Conservation (phyloP, 2,329 filamentous ascomycete species). For the Rutstroemia sp. region DNA sequence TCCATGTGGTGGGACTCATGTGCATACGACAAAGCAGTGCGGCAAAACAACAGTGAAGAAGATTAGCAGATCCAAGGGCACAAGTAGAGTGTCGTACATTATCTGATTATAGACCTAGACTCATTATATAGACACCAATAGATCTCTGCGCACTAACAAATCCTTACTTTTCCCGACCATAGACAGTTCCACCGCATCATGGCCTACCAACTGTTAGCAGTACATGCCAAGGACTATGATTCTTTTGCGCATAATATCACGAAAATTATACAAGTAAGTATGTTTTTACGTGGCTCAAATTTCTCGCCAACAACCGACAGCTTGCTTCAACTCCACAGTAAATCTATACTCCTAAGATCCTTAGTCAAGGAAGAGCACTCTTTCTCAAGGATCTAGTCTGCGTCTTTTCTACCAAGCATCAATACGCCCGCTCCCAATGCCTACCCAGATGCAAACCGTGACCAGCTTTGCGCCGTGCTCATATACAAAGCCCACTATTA, state of each 20-base stretch:
- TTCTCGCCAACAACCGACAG: not conserved
- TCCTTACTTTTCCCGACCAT: not conserved
- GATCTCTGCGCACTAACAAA: not conserved
- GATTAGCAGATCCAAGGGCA: slow-evolving; percentile 57
- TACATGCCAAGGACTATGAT: too few species aligned
- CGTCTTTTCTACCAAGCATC: slow-evolving; percentile 21
- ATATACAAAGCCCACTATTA: slow-evolving; percentile 25
- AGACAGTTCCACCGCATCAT: too few species aligned
- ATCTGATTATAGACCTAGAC: not conserved
- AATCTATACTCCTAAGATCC: slow-evolving; percentile 17
- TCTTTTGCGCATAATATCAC: too few species aligned
- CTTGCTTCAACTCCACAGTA: not conserved
- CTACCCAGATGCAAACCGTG: slow-evolving; percentile 21
- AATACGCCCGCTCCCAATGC: slow-evolving; percentile 27
- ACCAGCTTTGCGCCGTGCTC: slow-evolving; percentile 12
- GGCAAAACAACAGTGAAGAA: slow-evolving; percentile 59
- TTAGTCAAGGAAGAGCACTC: slow-evolving; percentile 7
- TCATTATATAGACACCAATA: not conserved
- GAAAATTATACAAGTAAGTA: too few species aligned
- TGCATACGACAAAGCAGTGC: slow-evolving; percentile 49
- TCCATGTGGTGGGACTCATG: slow-evolving; percentile 71
- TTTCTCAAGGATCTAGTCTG: slow-evolving; percentile 15
- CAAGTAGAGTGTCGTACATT: slow-evolving; percentile 42
- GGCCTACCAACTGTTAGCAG: too few species aligned
- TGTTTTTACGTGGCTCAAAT: not conserved